phyloP scores from a whole-genome alignment of 192 early-diverging fungal species.

The Coemansia sp. region DNA sequence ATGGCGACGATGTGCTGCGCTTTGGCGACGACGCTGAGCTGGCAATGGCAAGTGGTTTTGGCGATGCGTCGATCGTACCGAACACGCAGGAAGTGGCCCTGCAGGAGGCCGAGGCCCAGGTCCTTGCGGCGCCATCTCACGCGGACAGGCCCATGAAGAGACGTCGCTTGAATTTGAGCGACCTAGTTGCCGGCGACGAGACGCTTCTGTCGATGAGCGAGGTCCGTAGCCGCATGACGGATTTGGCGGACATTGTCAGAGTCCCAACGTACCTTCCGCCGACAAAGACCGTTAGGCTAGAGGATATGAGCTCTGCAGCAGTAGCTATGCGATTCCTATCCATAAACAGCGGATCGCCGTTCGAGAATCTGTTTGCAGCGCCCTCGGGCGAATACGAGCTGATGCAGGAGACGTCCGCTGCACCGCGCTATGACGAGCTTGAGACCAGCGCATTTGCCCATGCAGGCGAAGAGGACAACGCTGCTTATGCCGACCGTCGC shows the following conservation, averaged over 20 bases:
- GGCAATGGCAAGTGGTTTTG: slow-evolving; percentile 20
- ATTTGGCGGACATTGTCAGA: slow-evolving; percentile 41
- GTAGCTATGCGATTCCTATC: slow-evolving; percentile 40
- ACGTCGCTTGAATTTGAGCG: slow-evolving; percentile 40
- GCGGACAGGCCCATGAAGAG: slow-evolving; percentile 30
- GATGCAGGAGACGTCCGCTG: slow-evolving; percentile 28
- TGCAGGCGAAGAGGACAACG: slow-evolving; percentile 7
- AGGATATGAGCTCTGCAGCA: slow-evolving; percentile 40
- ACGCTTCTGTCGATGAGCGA: slow-evolving; percentile 41
- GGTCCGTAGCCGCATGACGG: slow-evolving; percentile 31
- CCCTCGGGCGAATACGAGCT: background rate
- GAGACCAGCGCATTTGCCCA: slow-evolving; percentile 12
- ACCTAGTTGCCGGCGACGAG: slow-evolving; percentile 41
- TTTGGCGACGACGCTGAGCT: slow-evolving; percentile 28
- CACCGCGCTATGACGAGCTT: background rate
- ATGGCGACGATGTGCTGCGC: slow-evolving; percentile 22
- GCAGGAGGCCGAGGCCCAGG: slow-evolving; percentile 45
- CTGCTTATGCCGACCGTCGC: background rate
- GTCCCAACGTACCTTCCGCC: slow-evolving; percentile 43
- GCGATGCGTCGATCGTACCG: slow-evolving; percentile 25
- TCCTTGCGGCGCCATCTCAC: slow-evolving; percentile 21
- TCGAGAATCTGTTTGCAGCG: slow-evolving; percentile 32
- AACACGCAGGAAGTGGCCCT: slow-evolving; percentile 44
- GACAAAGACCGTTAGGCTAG: slow-evolving; percentile 23
- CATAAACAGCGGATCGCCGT: slow-evolving; percentile 15